Evolutionary conservation across 2,329 filamentous ascomycete species (phyloP), one percentile per base, ranked within the genome.

Genomic region (Mariannaea sp.): DNA sequence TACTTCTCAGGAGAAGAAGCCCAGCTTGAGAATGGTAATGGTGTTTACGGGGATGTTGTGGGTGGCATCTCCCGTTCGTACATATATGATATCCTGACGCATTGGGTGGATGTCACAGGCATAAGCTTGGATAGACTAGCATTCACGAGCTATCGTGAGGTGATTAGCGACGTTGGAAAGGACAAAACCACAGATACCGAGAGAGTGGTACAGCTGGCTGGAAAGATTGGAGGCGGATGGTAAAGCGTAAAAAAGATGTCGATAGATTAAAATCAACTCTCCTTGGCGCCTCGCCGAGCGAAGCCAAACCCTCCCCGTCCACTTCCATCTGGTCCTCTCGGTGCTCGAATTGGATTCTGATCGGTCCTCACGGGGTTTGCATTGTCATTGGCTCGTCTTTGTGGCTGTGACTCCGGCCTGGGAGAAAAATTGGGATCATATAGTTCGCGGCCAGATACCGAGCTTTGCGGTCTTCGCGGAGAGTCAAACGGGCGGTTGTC

Each of bases 101-200:
- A 93, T 71, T 99, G 94, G 94, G 81, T 87, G 14, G 68, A 76
- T 19, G 75, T 87, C 56, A 92, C 90, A 49, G 84, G 83, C 47
- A 84, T 96, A 60, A 80, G 83, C 20, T 74, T 89, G 66, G 83
- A 86, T 56, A 90, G 81, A 69, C 76, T 99, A 67, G 84, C 86
- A 52, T 90, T 88, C 71, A 99, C 94, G 52, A 95, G 85, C 45
- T 99, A 90, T 76, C 85, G 94, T 58, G 87, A 92, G 73, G 93
- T 99, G 17, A 87, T 97, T 65, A 97, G 93, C 75, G 91, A 97
- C 70, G 91, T 99, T 36, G 94, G 94, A 44, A 96, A 94, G 75
- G 80, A 83, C 59, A 76, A 81, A 70, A 67, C 78, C 71, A 77
- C 80, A 55, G 88, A 92, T 68, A 87, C 89, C 36, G 89, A 95